Percentiles rank a stretch among this genome's conserved stretches.
These are phyloP conservation scores for Dacryopinax primogenitus DNA, from an alignment of 768 basidiomycete genomes.

Conservation along the genomic window DNA sequence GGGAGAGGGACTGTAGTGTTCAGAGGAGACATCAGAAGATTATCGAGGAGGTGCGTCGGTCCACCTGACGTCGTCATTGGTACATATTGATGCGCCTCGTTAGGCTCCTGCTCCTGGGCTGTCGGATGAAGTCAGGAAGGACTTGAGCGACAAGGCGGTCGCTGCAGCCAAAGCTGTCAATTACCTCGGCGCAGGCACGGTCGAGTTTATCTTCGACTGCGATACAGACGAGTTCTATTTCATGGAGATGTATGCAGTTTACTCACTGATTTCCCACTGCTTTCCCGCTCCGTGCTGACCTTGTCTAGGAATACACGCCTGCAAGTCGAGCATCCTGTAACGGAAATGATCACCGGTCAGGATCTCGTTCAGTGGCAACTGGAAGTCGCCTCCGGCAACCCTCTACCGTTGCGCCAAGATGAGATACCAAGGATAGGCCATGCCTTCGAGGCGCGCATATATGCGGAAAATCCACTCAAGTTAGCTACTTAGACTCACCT, in stretches of 20 bases:
- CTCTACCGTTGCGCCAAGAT: conserved; percentile 62
- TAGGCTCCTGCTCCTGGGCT: conserved; percentile 87
- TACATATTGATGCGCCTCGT: too few relatives aligned
- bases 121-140: conserved; percentile 59
- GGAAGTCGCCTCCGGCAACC: conserved; percentile 81
- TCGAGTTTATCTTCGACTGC: conserved; percentile 96
- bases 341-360: conserved; percentile 87
- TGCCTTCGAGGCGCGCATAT: conserved; percentile 89
- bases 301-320: conserved; percentile 60
- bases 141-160: conserved; percentile 74
- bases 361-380: conserved; percentile 95
- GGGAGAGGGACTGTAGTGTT: conserved; percentile 89
- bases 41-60: conserved; percentile 66
- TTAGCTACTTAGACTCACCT: conserved; percentile 14
- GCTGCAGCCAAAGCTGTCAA: conserved; percentile 86
- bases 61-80: too few relatives aligned
- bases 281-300: background rate
- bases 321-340: conserved; percentile 86
- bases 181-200: conserved; percentile 84
- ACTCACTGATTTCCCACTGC: background rate
- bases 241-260: conserved; percentile 70
- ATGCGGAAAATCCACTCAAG: conserved; percentile 88
- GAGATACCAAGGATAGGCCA: conserved; percentile 80
- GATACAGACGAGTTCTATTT: conserved; percentile 79
- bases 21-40: conserved; percentile 92